Percentiles rank a stretch among this genome's conserved stretches.
These are phyloP conservation scores for Diaporthe humulicola DNA, from an alignment of 2,329 filamentous ascomycete species.

Conservation along the genomic window DNA sequence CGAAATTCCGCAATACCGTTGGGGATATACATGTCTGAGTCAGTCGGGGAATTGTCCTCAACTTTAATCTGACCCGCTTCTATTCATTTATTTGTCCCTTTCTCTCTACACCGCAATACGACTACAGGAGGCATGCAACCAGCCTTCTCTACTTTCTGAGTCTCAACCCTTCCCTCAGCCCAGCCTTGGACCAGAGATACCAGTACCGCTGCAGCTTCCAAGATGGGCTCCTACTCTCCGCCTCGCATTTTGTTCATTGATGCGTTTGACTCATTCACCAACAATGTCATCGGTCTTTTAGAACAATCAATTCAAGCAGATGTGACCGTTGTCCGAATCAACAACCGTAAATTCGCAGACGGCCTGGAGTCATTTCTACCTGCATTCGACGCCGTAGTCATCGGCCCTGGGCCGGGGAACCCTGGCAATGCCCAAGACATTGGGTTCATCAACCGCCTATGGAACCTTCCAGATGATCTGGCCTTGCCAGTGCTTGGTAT, in stretches of 20 bases:
- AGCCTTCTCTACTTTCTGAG: background rate
- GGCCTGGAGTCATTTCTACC: background rate
- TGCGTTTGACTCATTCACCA: slow-evolving; percentile 13
- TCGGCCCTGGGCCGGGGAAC: background rate
- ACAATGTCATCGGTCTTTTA: slow-evolving; percentile 2
- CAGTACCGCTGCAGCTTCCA: background rate
- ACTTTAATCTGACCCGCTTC: slow-evolving; percentile 18
- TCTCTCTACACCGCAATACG: background rate
- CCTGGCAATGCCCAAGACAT: background rate
- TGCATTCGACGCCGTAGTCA: background rate
- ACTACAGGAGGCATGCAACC: background rate
- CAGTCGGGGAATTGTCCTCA: background rate
- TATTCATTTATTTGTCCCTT: slow-evolving; percentile 8
- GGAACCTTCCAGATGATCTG: background rate
- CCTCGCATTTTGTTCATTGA: background rate
- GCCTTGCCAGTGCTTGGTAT: background rate
- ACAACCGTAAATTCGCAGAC: background rate
- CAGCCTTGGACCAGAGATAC: background rate
- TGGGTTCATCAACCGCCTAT: slow-evolving; percentile 2
- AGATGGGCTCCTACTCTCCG: slow-evolving; percentile 2
- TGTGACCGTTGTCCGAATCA: background rate
- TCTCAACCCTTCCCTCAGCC: background rate
- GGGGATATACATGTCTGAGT: background rate
- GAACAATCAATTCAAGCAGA: background rate
- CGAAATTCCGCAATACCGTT: background rate